Percentiles rank a stretch among this genome's conserved stretches.
These are phyloP conservation scores for Ganoderma multipileum DNA, from an alignment of 1,284 basidiomycete genomes.

Conservation along the genomic window DNA sequence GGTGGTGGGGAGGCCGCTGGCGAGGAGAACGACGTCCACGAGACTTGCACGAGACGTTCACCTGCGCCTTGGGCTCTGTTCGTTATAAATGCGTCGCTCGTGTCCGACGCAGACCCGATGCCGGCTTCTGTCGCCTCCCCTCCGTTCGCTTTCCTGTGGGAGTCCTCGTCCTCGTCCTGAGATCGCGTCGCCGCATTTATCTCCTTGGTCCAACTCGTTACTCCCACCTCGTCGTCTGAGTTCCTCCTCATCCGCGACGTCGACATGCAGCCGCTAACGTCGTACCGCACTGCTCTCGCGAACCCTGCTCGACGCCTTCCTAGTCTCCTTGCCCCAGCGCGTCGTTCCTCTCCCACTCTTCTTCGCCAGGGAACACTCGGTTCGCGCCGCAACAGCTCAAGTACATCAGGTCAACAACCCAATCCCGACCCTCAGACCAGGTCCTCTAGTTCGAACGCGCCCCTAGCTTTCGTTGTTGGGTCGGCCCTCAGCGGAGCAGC, in stretches of 20 bases:
- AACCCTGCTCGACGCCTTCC: background rate
- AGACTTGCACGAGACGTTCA: background rate
- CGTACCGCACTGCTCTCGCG: background rate
- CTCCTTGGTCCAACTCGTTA: background rate
- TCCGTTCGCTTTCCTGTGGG: background rate
- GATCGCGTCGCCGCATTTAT: background rate
- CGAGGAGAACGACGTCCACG: background rate
- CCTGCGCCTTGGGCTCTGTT: background rate
- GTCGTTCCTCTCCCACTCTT: background rate
- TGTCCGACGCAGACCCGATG: background rate
- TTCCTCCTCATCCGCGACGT: background rate
- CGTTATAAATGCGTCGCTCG: background rate
- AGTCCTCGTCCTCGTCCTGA: background rate
- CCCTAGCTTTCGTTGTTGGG: slow-evolving; percentile 21
- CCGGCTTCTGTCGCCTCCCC: background rate
- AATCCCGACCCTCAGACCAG: background rate
- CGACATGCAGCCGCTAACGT: background rate
- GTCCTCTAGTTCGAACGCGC: slow-evolving; percentile 3
- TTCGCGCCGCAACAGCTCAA: slow-evolving; percentile 10
- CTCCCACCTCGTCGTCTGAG: background rate
- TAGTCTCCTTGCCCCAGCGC: background rate
- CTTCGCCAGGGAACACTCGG: background rate
- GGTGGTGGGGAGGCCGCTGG: background rate
- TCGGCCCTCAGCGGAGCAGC: slow-evolving; percentile 23
- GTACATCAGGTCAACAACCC: background rate